phyloP scores from a whole-genome alignment of 805 yeast genomes.

The Kazachstania taianensis region DNA sequence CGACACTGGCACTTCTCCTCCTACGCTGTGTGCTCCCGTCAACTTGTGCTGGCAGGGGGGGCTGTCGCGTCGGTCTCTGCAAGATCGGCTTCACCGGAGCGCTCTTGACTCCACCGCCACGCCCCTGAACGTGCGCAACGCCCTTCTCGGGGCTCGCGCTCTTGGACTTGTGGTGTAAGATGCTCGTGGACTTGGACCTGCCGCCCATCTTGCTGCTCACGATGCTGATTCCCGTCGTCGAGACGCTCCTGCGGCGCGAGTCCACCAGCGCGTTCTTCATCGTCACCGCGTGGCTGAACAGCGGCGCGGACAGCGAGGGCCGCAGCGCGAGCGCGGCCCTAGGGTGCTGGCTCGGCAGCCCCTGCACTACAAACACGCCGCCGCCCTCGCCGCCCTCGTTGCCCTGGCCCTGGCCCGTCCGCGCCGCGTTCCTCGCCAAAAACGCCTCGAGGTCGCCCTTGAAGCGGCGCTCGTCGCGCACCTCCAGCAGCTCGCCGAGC shows the following conservation, averaged over 20 bases:
- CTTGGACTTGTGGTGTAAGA: not conserved
- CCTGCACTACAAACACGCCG: no score
- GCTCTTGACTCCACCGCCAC: not conserved
- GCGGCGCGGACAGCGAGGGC: not conserved
- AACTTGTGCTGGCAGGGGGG: no score
- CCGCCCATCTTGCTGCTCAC: not conserved
- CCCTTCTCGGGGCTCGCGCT: conserved; percentile 1
- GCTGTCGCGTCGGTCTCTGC: conserved; percentile 1
- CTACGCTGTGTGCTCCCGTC: no score
- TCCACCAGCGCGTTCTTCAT: not conserved
- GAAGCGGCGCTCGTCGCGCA: conserved; percentile 33
- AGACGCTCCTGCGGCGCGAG: conserved; percentile 3
- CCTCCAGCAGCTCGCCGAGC: conserved; percentile 34
- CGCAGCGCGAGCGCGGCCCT: not conserved
- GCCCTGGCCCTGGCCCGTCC: no score
- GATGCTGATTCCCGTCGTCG: conserved; percentile 2
- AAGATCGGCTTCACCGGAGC: not conserved
- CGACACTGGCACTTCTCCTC: not conserved
- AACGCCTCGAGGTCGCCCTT: conserved; percentile 36
- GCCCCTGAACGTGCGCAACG: not conserved
- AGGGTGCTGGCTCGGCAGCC: not conserved
- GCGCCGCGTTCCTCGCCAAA: conserved; percentile 43
- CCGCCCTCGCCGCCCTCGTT: no score
- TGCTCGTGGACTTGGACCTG: not conserved
- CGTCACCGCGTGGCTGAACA: not conserved